A percentile compares a stretch with the other conserved stretches of the same genome.
Conservation (phyloP, 2,329 filamentous ascomycete species). For the Verticillium longisporum region DNA sequence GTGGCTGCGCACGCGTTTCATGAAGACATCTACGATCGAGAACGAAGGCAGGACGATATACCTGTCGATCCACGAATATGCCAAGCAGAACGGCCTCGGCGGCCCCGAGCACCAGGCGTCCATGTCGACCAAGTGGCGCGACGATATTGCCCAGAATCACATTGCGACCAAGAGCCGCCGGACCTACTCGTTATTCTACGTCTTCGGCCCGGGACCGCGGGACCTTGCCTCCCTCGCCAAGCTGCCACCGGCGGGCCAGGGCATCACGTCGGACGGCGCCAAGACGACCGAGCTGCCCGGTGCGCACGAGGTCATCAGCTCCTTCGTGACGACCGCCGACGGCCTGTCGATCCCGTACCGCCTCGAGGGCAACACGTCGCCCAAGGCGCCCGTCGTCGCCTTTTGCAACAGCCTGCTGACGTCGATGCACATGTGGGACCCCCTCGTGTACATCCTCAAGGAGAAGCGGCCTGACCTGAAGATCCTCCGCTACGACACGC, state of each 20-base stretch:
- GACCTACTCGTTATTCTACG: slow-evolving; percentile 68
- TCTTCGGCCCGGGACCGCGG: slow-evolving; percentile 68
- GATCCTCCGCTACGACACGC: slow-evolving; percentile 70
- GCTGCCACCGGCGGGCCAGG: slow-evolving; percentile 31
- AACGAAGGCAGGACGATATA: slow-evolving; percentile 43
- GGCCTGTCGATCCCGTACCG: slow-evolving; percentile 64
- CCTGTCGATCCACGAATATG: slow-evolving; percentile 67
- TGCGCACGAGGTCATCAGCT: slow-evolving; percentile 49
- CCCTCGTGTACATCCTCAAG: slow-evolving; percentile 57
- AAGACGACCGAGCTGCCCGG: slow-evolving; percentile 46
- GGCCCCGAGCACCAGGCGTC: slow-evolving; percentile 59
- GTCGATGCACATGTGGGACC: slow-evolving; percentile 74
- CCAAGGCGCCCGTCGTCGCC: slow-evolving; percentile 63
- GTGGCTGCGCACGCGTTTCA: slow-evolving; percentile 69
- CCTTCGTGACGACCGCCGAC: slow-evolving; percentile 62
- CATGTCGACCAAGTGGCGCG: slow-evolving; percentile 54
- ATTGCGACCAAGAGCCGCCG: slow-evolving; percentile 51
- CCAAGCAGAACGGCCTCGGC: slow-evolving; percentile 57
- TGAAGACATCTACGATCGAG: slow-evolving; percentile 59
- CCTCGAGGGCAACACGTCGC: slow-evolving; percentile 64
- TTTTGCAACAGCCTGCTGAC: slow-evolving; percentile 78
- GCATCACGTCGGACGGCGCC: neutral
- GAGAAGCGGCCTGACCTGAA: slow-evolving; percentile 56
- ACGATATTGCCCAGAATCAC: slow-evolving; percentile 50
- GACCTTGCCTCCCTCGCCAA: slow-evolving; percentile 54